Base-by-base conservation (phyloP, 306 rosid species). In the Trifolium dubium region DNA sequence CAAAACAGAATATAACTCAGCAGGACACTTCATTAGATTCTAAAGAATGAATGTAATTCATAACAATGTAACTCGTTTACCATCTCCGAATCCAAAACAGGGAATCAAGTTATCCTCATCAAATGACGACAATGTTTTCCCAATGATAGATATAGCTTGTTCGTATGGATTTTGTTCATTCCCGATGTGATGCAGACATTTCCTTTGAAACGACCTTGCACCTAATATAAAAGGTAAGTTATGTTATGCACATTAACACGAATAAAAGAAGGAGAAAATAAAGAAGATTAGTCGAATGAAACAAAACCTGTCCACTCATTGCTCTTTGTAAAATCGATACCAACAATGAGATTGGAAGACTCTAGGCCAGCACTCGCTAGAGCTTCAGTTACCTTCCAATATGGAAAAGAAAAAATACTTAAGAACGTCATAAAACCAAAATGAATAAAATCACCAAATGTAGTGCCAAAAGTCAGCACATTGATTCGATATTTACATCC, bases 321-420 rank as follows among this genome's bases (percentile, higher is more conserved):
- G 89, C 99, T 95, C 90, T 95, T 92, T 7, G 99, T 95, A 83
- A 92, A 95, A 82, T 95, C 99, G 75, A 95, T 88, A 55, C 99
- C 99, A 17, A 95, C 98, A 72, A 95, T 87, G 40, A 95, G 93
- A 86, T 95, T 95, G 18, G 98, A 90, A 23, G 98, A 95, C 87
- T 95, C 98, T 9, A 95, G 73, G 44, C 99, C 99, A 78, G 98
- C 96, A 28, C 64, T 74, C 30, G 92, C 87, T 64, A 95, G 75
- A 51, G 98, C 98, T 4, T 87, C 97, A 8, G 97, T 90, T 50
- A 95, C 99, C 99, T 94, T 80, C 69, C 58, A 79, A 77, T 41
- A 60, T 23, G 18, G 35, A 82, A 63, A 49, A 63, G 12, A 67
- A 51, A 51, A 35, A 34, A 50, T 17, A 77, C 62, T 61, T 64